A percentile compares a stretch with the other conserved stretches of the same genome.
phyloP scores from a whole-genome alignment of 2,329 filamentous ascomycete species.

The Bipolaris sorokiniana region DNA sequence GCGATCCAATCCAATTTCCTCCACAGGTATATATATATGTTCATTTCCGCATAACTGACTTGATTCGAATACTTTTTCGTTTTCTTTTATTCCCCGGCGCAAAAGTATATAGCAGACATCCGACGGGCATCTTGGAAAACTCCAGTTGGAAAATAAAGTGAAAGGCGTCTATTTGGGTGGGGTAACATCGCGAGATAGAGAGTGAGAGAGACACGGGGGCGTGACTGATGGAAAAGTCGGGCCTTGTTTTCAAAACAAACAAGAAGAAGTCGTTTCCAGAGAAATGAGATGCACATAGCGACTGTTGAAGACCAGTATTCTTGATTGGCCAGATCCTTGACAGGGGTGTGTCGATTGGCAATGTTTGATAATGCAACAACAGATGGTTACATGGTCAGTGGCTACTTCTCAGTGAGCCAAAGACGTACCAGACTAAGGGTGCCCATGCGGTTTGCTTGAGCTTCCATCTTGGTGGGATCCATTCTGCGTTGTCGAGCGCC shows the following conservation, averaged over 20 bases:
- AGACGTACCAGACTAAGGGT: conserved; percentile 28
- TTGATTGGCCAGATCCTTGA: background rate
- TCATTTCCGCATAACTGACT: background rate
- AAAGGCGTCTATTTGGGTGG: background rate
- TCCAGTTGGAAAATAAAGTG: background rate
- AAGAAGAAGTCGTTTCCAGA: background rate
- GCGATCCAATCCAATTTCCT: background rate
- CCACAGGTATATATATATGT: background rate
- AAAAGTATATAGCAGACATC: background rate
- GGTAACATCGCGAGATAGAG: background rate
- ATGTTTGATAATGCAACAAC: background rate
- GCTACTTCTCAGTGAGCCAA: background rate
- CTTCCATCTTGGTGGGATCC: conserved; percentile 20
- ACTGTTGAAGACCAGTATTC: background rate
- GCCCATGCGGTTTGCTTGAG: conserved; percentile 35
- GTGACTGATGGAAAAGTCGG: background rate
- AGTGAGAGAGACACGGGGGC: background rate
- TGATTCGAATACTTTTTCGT: background rate
- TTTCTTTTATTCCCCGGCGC: background rate
- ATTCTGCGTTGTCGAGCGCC: conserved; percentile 15
- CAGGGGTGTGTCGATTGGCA: background rate
- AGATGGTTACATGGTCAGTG: background rate
- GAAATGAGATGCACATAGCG: background rate
- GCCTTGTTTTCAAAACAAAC: background rate
- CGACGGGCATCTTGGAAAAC: background rate